Evolutionary conservation across 345 rosid genomes (phyloP).

Genomic region (Citropsis articulata): DNA sequence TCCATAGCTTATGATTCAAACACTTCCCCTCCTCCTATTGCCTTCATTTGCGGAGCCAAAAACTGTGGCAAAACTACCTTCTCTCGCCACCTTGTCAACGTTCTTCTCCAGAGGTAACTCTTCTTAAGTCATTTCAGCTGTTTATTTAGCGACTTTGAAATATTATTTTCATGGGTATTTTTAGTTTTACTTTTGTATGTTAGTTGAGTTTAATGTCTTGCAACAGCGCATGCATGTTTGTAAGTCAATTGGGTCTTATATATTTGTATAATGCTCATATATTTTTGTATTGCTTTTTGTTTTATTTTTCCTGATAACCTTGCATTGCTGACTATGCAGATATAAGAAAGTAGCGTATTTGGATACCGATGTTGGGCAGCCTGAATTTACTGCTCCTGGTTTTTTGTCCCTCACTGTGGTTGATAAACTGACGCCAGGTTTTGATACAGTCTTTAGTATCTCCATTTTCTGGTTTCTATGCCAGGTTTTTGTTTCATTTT

Average conservation of each 20-base stretch:
- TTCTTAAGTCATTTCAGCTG: background rate
- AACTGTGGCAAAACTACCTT: conserved; percentile 87
- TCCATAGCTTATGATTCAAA: conserved; percentile 43
- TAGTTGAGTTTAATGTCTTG: conserved; percentile 2
- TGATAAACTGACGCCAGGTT: conserved; percentile 65
- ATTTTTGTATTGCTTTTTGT: background rate
- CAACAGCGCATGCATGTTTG: background rate
- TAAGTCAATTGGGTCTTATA: background rate
- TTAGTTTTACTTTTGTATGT: background rate
- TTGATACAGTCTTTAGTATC: conserved; percentile 2
- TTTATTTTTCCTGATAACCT: no score
- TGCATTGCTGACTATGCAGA: conserved; percentile 35
- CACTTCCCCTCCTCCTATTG: conserved; percentile 47
- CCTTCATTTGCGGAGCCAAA: conserved; percentile 73
- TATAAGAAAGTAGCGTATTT: conserved; percentile 76
- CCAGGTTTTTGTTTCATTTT: background rate
- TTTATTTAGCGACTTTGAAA: conserved; percentile 3
- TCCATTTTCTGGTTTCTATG: background rate
- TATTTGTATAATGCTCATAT: background rate
- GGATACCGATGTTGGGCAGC: conserved; percentile 96
- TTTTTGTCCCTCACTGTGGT: conserved; percentile 76
- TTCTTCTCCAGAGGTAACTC: conserved; percentile 69
- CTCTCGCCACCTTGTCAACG: conserved; percentile 74
- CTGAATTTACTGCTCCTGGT: conserved; percentile 91
- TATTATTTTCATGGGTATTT: background rate